Conservation (phyloP, 495 filamentous ascomycete genomes). For the Penicillium simplicissimum region DNA sequence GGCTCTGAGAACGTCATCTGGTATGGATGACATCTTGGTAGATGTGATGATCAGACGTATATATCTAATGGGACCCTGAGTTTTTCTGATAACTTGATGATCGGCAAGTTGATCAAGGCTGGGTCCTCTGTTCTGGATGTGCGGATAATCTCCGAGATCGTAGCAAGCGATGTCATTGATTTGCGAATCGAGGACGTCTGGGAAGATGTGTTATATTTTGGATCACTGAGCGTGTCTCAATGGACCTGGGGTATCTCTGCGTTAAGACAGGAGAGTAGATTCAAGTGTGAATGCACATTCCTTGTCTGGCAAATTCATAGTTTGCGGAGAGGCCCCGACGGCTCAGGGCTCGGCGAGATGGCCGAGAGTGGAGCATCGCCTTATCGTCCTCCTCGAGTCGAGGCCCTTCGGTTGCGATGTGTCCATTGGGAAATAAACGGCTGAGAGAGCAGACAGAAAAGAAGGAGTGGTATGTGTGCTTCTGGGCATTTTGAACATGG, state of each 20-base stretch:
- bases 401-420: not conserved
- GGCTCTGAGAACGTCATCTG: not conserved
- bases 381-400: not conserved
- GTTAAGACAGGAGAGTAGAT: not conserved
- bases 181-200: constrained; percentile 1
- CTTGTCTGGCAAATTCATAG: not conserved
- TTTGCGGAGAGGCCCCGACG: constrained; percentile 1
- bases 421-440: not conserved
- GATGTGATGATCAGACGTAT: not conserved
- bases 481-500: no score
- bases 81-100: not conserved
- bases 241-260: not conserved
- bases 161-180: constrained; percentile 2
- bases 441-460: no score
- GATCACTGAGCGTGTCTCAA: not conserved
- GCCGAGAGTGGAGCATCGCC: constrained; percentile 8
- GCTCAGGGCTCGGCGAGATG: constrained; percentile 12
- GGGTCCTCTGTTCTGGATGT: constrained; percentile 8
- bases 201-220: not conserved
- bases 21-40: not conserved
- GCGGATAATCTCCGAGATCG: constrained; percentile 16
- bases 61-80: not conserved
- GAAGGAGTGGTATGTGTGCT: no score
- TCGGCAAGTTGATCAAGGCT: constrained; percentile 12
- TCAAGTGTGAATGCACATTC: not conserved